phyloP scores from a whole-genome alignment of 805 yeast species.

The Groenewaldozyma salmanticensis region DNA sequence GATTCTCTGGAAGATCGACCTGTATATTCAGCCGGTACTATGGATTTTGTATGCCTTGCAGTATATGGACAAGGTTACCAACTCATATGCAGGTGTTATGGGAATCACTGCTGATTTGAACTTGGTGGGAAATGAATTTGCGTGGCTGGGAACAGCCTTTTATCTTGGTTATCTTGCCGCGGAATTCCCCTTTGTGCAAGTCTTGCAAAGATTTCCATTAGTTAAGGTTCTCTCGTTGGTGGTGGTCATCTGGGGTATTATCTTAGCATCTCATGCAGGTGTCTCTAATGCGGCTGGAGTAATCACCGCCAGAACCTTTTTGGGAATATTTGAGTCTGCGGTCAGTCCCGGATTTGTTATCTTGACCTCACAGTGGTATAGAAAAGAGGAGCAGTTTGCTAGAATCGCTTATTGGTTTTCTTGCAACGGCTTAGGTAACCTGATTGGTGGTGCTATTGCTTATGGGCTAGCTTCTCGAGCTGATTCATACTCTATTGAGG shows the following conservation, averaged over 20 bases:
- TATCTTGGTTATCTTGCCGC: conserved; percentile 56
- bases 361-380: conserved; percentile 51
- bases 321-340: conserved; percentile 46
- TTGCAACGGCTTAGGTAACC: conserved; percentile 33
- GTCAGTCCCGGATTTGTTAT: conserved; percentile 50
- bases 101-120: conserved; percentile 37
- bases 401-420: conserved; percentile 35
- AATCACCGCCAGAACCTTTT: conserved; percentile 37
- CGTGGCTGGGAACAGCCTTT: conserved; percentile 50
- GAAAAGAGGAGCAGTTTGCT: conserved; percentile 34
- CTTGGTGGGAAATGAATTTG: conserved; percentile 34
- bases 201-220: conserved; percentile 49
- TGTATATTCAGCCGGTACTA: conserved; percentile 42
- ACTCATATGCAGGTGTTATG: conserved; percentile 43
- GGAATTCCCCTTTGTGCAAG: conserved; percentile 38
- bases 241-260: conserved; percentile 13
- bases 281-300: conserved; percentile 38
- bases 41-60: conserved; percentile 42
- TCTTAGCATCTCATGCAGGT: conserved; percentile 11
- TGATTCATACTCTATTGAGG: conserved; percentile 22
- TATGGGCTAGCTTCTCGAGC: conserved; percentile 33
- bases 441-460: conserved; percentile 39
- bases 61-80: conserved; percentile 51
- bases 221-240: conserved; percentile 8
- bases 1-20: conserved; percentile 30